Conservation (phyloP, 2,329 filamentous ascomycete genomes). For the Coniella lustricola region DNA sequence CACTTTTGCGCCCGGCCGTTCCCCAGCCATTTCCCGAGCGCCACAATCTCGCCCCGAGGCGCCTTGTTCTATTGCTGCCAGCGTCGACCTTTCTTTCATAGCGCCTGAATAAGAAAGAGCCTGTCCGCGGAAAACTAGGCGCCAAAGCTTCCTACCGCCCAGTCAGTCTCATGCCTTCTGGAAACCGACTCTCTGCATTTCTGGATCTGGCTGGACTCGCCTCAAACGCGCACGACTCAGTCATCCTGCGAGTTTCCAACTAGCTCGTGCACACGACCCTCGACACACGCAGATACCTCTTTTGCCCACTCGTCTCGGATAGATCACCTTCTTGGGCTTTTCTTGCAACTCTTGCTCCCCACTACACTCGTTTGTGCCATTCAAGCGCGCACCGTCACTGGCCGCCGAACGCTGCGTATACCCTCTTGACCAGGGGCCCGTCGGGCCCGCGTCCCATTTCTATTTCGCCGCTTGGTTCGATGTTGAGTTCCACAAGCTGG, state of each 20-base stretch:
- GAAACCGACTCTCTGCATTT: neutral
- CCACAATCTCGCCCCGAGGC: neutral
- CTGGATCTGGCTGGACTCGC: no score
- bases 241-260: neutral
- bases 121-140: no score
- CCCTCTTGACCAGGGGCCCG: conserved; percentile 8
- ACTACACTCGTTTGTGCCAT: neutral
- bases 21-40: neutral
- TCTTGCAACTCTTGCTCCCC: neutral
- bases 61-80: neutral
- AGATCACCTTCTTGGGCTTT: neutral
- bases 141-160: no score
- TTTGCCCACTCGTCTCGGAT: neutral
- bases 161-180: no score
- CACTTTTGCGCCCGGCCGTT: no score
- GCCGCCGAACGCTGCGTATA: conserved; percentile 4
- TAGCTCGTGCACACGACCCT: neutral
- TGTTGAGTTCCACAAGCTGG: no score
- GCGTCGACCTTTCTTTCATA: no score
- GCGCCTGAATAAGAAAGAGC: no score
- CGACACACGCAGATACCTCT: neutral
- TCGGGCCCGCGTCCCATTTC: neutral
- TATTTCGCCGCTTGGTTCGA: neutral
- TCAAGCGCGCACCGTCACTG: neutral
- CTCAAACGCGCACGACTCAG: neutral